Evolutionary conservation across 371 early-diverging fungal genomes (phyloP), one percentile per base, ranked within the genome.

Genomic region (Apophysomyces ossiformis): DNA sequence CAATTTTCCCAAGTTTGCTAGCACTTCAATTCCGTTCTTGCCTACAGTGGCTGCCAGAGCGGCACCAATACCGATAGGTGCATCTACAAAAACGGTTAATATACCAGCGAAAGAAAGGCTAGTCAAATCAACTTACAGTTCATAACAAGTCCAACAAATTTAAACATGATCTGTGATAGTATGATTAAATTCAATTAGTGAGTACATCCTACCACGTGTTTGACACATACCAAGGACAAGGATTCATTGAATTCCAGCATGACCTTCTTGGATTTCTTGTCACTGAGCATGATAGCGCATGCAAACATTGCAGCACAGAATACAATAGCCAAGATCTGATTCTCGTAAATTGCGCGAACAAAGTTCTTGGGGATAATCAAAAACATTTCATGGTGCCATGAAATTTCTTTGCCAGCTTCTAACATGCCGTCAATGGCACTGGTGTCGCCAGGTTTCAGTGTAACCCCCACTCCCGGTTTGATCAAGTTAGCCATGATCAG

Each of bases 1-100:
- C 45, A 94, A 79, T 64, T 87, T 88, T 18, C 89, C 92, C 18
- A 92, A 79, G 43, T 82, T 83, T 18, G 71, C 83, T 35, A 94
- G 76, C 18, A 90, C 85, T 37, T 68, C 72, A 16, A 91, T 78
- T 32, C 93, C 93, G 58, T 86, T 88, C n/a, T 78, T 74, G 26
- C 87, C 90, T 18, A 93, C 81, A 8, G 91, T 87, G 47, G 85
- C 75, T 57, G 91, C 92, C 21, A 92, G 70, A 39, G 91, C 81
- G 60, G 86, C 84, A 45, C 84, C 82, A 62, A 93, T 88, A 76
- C 91, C 91, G 65, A 93, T 84, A 56, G 93, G 93, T 38, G 91
- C 93, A 71, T 87, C 79, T 75, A 47, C 16, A 54, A 21, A 21
- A 21, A 50, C 4, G 21, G 9, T 21, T 18, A 21, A 9, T 50